A percentile compares a stretch with the other conserved stretches of the same genome.
phyloP scores from a whole-genome alignment of 2,329 filamentous ascomycete genomes.

The Hymenoscyphus linearis region DNA sequence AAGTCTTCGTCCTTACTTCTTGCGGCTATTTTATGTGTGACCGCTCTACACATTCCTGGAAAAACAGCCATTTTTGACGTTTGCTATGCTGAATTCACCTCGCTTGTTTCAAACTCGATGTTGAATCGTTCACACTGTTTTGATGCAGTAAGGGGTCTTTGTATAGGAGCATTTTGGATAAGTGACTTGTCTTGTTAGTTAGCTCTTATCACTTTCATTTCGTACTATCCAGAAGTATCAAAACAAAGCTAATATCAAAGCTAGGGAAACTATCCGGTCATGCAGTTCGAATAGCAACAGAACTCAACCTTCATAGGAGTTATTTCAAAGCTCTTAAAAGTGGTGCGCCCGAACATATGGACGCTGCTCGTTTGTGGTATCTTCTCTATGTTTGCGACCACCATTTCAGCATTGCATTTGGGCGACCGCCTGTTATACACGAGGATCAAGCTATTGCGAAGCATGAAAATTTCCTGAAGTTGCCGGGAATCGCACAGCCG shows the following conservation, averaged over 20 bases:
- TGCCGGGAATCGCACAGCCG: slow-evolving; percentile 44
- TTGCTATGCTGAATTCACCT: slow-evolving; percentile 53
- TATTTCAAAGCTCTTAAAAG: slow-evolving; percentile 45
- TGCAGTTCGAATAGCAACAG: slow-evolving; percentile 52
- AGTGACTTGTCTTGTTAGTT: slow-evolving; percentile 42
- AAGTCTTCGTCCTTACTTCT: slow-evolving; percentile 51
- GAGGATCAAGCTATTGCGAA: slow-evolving; percentile 53
- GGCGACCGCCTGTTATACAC: slow-evolving; percentile 54
- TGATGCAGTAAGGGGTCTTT: slow-evolving; percentile 55
- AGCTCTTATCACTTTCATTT: not conserved
- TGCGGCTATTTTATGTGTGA: slow-evolving; percentile 52
- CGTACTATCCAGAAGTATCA: not conserved
- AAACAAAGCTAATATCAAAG: not conserved
- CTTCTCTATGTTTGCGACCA: slow-evolving; percentile 61
- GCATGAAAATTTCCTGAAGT: slow-evolving; percentile 48
- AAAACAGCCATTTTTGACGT: slow-evolving; percentile 47
- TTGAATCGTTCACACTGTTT: slow-evolving; percentile 52
- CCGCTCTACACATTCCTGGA: slow-evolving; percentile 53
- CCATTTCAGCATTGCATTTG: slow-evolving; percentile 60
- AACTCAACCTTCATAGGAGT: slow-evolving; percentile 50
- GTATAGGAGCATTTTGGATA: slow-evolving; percentile 59
- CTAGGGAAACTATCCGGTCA: slow-evolving; percentile 52
- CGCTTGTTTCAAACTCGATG: slow-evolving; percentile 51
- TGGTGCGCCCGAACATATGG: slow-evolving; percentile 41
- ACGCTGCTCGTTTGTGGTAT: slow-evolving; percentile 57